Evolutionary conservation across 495 filamentous ascomycete species (phyloP), one percentile per base, ranked within the genome.

Genomic region (Daldinia loculata): DNA sequence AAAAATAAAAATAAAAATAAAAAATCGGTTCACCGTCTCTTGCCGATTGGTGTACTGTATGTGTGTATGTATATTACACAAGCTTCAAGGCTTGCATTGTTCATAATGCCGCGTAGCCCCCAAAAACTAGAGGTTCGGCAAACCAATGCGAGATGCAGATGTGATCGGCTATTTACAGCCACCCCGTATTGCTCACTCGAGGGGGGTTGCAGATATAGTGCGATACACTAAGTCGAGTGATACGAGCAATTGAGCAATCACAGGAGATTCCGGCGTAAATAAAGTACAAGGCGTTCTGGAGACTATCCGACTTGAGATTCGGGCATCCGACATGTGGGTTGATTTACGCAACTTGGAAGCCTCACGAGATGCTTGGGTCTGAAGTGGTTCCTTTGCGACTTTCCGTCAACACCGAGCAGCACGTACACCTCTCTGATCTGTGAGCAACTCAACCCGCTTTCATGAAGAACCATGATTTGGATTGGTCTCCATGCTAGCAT

Each of bases 191-290:
- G 66, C 62, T 62, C 19, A 55, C 55, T 64, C 32, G 32, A 63
- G 64, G 59, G 26, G 58, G 56, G 17, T 50, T 62, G 66, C 56
- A 70, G 62, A 34, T 56, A 52, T 62, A 60, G 64, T 43, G 61
- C 51, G 61, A 61, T 50, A 59, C 64, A 68, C 70, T 66, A 73
- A 62, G 55, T 66, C 52, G 66, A 63, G 71, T 74, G 67, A 74
- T 74, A 74, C 71, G 71, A 74, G 67, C 58, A 61, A 74, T 74
- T 74, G 71, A 39, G 67, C 71, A 74, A 74, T 74, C 67, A 74
- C 63, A 74, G 9, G 59, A 43, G 17, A 48, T 51, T 67, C 63
- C 53, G 53, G 45, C 26, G 56, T 73, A 73, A 73, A 73, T 63
- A 69, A 50, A 69, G 66, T 72, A 72, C 70, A 43, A 69, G 66